phyloP scores from a whole-genome alignment of 2,329 filamentous ascomycete genomes.

The Waltergamsia citrina region DNA sequence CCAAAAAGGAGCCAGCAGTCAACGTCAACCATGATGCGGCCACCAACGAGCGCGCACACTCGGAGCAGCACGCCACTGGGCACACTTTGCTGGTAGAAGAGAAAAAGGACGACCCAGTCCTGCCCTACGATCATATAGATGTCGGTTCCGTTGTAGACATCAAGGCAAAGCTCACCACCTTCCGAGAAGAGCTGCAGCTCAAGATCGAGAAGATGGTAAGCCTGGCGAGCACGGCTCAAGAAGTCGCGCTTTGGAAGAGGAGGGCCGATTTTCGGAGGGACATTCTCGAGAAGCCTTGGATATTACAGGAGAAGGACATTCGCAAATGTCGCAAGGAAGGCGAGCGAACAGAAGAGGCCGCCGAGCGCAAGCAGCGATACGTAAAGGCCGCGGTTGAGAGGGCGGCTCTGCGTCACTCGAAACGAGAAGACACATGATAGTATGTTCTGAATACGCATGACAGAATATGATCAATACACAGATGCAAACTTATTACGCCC shows the following conservation, averaged over 20 bases:
- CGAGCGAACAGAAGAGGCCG: slow-evolving; percentile 14
- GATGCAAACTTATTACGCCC: too few relatives aligned
- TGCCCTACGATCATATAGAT: slow-evolving; percentile 24
- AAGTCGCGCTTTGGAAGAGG: slow-evolving; percentile 51
- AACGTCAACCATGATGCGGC: background rate
- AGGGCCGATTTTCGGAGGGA: slow-evolving; percentile 36
- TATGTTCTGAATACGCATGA: background rate
- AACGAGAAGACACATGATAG: background rate
- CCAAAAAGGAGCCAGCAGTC: background rate
- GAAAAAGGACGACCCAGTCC: too few relatives aligned
- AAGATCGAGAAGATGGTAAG: slow-evolving; percentile 38
- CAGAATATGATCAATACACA: too few relatives aligned
- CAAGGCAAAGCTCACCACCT: slow-evolving; percentile 41
- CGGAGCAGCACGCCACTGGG: too few relatives aligned
- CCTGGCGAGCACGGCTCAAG: slow-evolving; percentile 42
- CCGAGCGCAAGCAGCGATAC: background rate
- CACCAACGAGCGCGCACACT: background rate
- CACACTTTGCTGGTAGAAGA: too few relatives aligned
- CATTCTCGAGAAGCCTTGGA: slow-evolving; percentile 44
- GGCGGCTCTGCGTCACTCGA: background rate
- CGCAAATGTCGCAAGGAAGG: slow-evolving; percentile 39
- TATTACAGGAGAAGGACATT: slow-evolving; percentile 37
- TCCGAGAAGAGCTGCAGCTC: slow-evolving; percentile 40
- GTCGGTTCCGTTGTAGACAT: slow-evolving; percentile 48
- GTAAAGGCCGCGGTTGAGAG: background rate